These are phyloP conservation scores for Mesotaenium endlicherianum DNA, from an alignment of 139 green algal species.

Conservation along the genomic window DNA sequence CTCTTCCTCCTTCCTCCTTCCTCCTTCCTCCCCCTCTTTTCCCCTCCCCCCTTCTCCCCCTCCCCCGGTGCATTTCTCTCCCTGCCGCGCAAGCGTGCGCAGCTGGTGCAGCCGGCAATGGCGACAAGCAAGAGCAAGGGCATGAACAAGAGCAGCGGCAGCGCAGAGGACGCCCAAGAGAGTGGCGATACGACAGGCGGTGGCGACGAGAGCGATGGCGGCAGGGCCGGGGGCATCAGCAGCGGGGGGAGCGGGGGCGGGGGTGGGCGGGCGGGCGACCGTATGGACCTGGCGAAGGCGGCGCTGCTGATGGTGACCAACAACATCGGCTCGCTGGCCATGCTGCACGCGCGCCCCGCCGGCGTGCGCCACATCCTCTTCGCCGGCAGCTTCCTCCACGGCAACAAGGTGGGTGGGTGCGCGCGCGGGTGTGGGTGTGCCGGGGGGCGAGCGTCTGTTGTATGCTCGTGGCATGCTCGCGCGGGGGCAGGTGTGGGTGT, in stretches of 20 bases:
- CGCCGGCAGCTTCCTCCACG: constrained; percentile 35
- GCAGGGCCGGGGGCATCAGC: not conserved
- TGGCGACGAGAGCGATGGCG: no score
- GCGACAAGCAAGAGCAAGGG: no score
- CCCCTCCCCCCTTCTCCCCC: not conserved
- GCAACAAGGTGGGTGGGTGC: constrained; percentile 29
- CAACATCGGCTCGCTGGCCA: constrained; percentile 33
- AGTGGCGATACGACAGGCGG: no score
- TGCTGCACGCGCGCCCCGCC: constrained; percentile 31
- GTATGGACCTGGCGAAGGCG: constrained; percentile 42
- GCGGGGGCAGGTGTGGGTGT: not conserved
- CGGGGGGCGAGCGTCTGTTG: not conserved
- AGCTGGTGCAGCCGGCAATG: no score
- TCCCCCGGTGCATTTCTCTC: no score
- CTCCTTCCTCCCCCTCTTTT: not conserved
- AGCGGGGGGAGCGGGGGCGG: no score
- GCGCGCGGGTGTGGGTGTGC: not conserved
- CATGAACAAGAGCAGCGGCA: no score
- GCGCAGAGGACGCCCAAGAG: no score
- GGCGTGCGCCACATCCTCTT: constrained; percentile 32
- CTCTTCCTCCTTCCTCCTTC: no score
- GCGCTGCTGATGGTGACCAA: constrained; percentile 50
- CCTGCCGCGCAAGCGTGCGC: no score
- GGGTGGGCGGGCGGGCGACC: no score
- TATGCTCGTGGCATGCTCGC: not conserved